A percentile compares a stretch with the other conserved stretches of the same genome.
Conservation (phyloP, 345 rosid species). For the Atalantia buxifolia region DNA sequence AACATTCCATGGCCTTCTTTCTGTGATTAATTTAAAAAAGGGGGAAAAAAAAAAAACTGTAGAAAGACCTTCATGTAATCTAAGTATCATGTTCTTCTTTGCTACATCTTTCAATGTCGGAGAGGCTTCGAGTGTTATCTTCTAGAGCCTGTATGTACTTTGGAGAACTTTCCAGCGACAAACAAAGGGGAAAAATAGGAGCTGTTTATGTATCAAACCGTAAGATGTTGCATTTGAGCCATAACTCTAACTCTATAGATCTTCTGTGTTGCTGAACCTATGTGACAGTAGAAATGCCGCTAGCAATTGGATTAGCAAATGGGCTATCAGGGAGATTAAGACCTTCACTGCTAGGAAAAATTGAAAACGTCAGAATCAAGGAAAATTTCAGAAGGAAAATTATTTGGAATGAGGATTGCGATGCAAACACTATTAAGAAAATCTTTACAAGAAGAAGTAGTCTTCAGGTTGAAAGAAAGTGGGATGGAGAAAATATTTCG, state of each 20-base stretch:
- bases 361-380: background rate
- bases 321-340: slow-evolving; percentile 56
- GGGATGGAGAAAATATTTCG: background rate
- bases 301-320: slow-evolving; percentile 35
- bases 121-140: slow-evolving; percentile 14
- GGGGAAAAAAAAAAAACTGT: slow-evolving; percentile 20
- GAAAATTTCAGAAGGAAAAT: background rate
- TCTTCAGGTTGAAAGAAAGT: background rate
- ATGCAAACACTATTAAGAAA: background rate
- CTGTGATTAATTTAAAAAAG: slow-evolving; percentile 21
- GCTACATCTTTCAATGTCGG: slow-evolving; percentile 18
- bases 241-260: slow-evolving; percentile 27
- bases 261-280: slow-evolving; percentile 30
- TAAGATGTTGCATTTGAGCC: slow-evolving; percentile 23
- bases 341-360: slow-evolving; percentile 33
- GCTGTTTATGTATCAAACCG: slow-evolving; percentile 21
- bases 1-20: slow-evolving; percentile 20
- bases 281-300: slow-evolving; percentile 30
- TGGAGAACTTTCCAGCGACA: slow-evolving; percentile 10
- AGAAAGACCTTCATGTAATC: slow-evolving; percentile 24
- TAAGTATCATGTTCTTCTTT: slow-evolving; percentile 26
- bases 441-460: background rate
- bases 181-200: background rate
- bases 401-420: background rate
- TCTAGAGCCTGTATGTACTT: slow-evolving; percentile 31